Conservation (phyloP, 176 grass and related monocot genomes). For the Carex littledalei region DNA sequence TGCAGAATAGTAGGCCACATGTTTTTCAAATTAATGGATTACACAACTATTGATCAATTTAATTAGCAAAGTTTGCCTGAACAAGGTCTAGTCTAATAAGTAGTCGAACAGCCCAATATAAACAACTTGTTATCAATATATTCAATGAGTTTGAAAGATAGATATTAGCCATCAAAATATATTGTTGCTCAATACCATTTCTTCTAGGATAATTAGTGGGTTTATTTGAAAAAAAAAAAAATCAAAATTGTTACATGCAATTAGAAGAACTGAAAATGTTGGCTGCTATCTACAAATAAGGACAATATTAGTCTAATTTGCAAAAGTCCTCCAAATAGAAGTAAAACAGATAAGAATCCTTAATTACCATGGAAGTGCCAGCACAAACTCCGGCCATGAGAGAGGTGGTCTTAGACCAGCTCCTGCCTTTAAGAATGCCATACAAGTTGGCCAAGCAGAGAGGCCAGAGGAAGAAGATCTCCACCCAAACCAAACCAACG, state of each 20-base stretch:
- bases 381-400: slow-evolving; percentile 64
- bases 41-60: not conserved
- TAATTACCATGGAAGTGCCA: slow-evolving; percentile 64
- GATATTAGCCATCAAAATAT: not conserved
- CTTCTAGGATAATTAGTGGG: not conserved
- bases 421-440: slow-evolving; percentile 47
- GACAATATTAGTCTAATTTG: not conserved
- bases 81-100: not conserved
- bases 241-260: not conserved
- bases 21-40: not conserved
- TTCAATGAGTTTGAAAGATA: not conserved
- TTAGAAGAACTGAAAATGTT: not conserved
- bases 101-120: not conserved
- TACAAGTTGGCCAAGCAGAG: slow-evolving; percentile 67
- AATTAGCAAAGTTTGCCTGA: not conserved
- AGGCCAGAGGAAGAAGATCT: slow-evolving; percentile 72
- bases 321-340: not conserved
- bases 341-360: not conserved
- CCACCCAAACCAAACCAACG: slow-evolving; percentile 44
- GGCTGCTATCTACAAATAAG: not conserved
- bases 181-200: not conserved
- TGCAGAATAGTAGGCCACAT: not conserved
- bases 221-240: too few relatives aligned
- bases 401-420: slow-evolving; percentile 64
- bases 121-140: not conserved